phyloP scores from a whole-genome alignment of 2,329 filamentous ascomycete species.

The Mariannaea elegans region DNA sequence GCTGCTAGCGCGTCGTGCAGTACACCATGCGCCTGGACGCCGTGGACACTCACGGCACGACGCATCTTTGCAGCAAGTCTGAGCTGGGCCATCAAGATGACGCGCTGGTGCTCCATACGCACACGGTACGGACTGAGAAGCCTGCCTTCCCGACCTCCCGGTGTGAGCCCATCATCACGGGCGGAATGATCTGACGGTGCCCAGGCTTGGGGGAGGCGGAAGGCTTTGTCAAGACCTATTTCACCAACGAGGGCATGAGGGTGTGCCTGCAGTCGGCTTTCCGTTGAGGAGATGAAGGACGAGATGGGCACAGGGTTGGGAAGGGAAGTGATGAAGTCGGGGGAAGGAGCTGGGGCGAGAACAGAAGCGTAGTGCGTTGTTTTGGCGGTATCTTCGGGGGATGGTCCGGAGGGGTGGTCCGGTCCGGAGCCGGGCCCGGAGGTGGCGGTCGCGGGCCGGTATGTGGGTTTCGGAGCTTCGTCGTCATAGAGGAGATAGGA shows the following conservation, averaged over 20 bases:
- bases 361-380: constrained; percentile 72
- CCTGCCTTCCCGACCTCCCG: constrained; percentile 75
- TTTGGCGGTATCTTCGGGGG: constrained; percentile 49
- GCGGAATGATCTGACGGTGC: constrained; percentile 44
- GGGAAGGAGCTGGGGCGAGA: constrained; percentile 62
- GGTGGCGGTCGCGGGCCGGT: constrained; percentile 39
- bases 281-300: constrained; percentile 64
- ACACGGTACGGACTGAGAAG: constrained; percentile 74
- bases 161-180: constrained; percentile 60
- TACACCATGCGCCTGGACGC: constrained; percentile 79
- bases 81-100: constrained; percentile 74
- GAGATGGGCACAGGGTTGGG: constrained; percentile 70
- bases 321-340: constrained; percentile 57
- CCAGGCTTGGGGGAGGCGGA: constrained; percentile 74
- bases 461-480: constrained; percentile 48
- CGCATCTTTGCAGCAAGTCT: constrained; percentile 72
- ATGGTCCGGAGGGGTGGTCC: neutral
- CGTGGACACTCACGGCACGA: constrained; percentile 74
- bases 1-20: constrained; percentile 71
- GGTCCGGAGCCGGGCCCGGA: constrained; percentile 18
- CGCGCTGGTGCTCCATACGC: constrained; percentile 72
- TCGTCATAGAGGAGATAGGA: constrained; percentile 79
- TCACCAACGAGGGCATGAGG: constrained; percentile 78
- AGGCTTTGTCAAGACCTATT: constrained; percentile 79
- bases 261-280: constrained; percentile 61